phyloP scores from a whole-genome alignment of 306 rosid genomes.

The Sindora glabra region DNA sequence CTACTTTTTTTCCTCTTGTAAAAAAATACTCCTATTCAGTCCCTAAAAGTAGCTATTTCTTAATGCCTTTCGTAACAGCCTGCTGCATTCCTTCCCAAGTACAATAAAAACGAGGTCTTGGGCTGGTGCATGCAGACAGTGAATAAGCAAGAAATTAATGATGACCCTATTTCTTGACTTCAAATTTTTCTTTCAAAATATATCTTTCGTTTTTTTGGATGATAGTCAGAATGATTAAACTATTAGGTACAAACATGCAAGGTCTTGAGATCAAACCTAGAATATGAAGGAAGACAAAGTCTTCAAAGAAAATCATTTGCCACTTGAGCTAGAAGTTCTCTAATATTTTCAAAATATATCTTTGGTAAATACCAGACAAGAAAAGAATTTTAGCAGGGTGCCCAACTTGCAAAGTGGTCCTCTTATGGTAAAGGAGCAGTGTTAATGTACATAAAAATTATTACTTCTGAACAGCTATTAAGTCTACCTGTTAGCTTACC shows the following conservation, averaged over 20 bases:
- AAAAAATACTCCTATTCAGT: neutral
- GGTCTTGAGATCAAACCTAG: too few relatives aligned
- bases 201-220: too few relatives aligned
- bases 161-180: neutral
- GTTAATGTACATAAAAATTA: neutral
- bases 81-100: neutral
- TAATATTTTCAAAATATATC: neutral
- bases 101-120: neutral
- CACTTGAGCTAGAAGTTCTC: too few relatives aligned
- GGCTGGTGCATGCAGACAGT: neutral
- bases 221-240: too few relatives aligned
- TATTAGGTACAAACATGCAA: too few relatives aligned
- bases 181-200: neutral
- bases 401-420: neutral
- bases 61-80: neutral
- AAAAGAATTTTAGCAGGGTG: neutral
- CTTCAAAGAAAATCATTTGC: too few relatives aligned
- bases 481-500: neutral
- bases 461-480: neutral
- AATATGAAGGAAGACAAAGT: too few relatives aligned
- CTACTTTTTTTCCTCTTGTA: neutral
- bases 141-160: neutral
- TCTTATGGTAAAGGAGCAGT: neutral
- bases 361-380: neutral
- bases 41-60: neutral